These are phyloP conservation scores for Nepenthes mirabilis DNA, from an alignment of 148 eudicot genomes.

Conservation along the genomic window DNA sequence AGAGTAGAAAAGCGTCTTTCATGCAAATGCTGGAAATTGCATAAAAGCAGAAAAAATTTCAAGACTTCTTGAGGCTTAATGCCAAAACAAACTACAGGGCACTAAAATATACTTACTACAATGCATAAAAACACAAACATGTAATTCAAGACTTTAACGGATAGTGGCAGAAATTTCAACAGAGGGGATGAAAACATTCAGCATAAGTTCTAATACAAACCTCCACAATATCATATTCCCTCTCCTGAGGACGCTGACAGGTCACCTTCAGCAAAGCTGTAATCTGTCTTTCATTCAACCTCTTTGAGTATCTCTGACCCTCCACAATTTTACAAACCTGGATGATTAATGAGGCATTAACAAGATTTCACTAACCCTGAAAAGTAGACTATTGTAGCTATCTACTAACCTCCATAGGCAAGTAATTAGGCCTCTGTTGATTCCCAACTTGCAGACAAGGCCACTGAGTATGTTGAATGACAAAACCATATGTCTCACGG, in stretches of 20 bases:
- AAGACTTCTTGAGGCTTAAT: no score
- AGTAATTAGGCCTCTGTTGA: slow-evolving; percentile 61
- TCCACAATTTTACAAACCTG: slow-evolving; percentile 84
- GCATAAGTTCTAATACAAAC: slow-evolving; percentile 19
- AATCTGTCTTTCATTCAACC: slow-evolving; percentile 70
- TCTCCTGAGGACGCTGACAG: slow-evolving; percentile 76
- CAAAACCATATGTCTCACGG: slow-evolving; percentile 60
- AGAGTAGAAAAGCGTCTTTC: no score
- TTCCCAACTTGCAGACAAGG: slow-evolving; percentile 89
- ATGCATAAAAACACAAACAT: no score
- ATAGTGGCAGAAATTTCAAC: no score
- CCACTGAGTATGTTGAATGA: slow-evolving; percentile 60
- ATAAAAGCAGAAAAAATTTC: background rate
- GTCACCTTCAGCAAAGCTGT: slow-evolving; percentile 76
- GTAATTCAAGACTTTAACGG: no score
- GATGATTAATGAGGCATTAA: background rate
- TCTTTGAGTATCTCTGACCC: slow-evolving; percentile 77
- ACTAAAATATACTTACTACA: no score
- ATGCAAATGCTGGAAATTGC: no score
- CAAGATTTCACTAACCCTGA: background rate
- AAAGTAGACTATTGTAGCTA: background rate
- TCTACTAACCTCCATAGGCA: slow-evolving; percentile 75
- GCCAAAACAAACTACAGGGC: no score
- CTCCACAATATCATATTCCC: slow-evolving; percentile 62
- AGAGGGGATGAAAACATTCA: background rate